A percentile compares a stretch with the other conserved stretches of the same genome.
Conservation (phyloP, 192 early-diverging fungal species). For the Geranomyces variabilis region DNA sequence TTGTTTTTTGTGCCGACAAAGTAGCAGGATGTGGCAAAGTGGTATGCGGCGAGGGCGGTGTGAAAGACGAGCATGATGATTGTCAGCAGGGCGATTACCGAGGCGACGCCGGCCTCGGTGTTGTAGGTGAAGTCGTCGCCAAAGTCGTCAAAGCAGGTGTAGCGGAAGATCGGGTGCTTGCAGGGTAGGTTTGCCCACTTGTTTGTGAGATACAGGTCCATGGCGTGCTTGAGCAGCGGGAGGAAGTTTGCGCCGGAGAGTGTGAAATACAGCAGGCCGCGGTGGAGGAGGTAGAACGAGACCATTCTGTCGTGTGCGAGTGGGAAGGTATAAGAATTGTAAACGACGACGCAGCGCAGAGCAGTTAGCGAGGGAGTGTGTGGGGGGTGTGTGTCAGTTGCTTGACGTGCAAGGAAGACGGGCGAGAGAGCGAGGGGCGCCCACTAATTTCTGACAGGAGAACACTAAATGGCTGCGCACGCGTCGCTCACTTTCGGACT, state of each 20-base stretch:
- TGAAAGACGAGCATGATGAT: slow-evolving; percentile 49
- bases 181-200: slow-evolving; percentile 29
- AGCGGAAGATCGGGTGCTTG: slow-evolving; percentile 40
- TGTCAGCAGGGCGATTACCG: slow-evolving; percentile 47
- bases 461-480: no score
- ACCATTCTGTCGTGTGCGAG: slow-evolving; percentile 47
- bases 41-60: slow-evolving; percentile 45
- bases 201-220: slow-evolving; percentile 49
- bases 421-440: no score
- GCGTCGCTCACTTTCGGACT: no score
- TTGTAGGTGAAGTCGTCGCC: slow-evolving; percentile 44
- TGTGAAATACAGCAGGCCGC: slow-evolving; percentile 55
- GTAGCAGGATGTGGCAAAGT: slow-evolving; percentile 21
- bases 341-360: neutral
- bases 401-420: no score
- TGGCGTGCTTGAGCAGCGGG: slow-evolving; percentile 54
- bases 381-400: no score
- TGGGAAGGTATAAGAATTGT: neutral
- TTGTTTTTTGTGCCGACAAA: slow-evolving; percentile 26
- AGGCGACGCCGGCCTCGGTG: slow-evolving; percentile 49
- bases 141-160: slow-evolving; percentile 53
- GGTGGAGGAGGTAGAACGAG: slow-evolving; percentile 50
- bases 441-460: no score
- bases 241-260: slow-evolving; percentile 43
- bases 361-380: no score